Base-by-base conservation (phyloP, 176 grass and related monocot genomes). In the Oryza nivara region DNA sequence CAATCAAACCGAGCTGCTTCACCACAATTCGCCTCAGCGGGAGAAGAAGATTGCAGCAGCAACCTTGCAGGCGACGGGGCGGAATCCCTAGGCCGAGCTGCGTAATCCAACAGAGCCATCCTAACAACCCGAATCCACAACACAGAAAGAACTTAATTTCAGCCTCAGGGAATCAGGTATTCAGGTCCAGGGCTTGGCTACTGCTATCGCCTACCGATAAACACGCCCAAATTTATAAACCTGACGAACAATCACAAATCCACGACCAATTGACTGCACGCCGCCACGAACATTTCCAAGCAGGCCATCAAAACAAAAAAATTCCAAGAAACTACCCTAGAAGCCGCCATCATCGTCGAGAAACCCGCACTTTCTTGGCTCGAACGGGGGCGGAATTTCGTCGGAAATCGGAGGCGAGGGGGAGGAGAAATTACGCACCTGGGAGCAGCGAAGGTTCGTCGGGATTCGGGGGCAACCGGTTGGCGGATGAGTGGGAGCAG, bases 171-270 rank as follows among this genome's bases (percentile, higher is more conserved):
- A 68, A 16, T 58, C 54, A 58, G 54, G 6, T n/a, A n/a, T 3
- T 58, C 49, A 11, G 83, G 48, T 38, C 75, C 45, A 76, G 22
- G 48, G 66, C 46, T 86, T 68, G 72, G 76, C 58, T 22, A 46
- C 26, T 34, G 35, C 11, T 34, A 44, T 14, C 9, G 20, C 67
- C 49, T 17, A 80, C 28, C 5, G 58, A 43, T 58, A 16, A 70
- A 48, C 28, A 41, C 52, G 30, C 48, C n/a, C 17, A 4, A 67
- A 91, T 84, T 81, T 91, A 84, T 87, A 91, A 11, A 36, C 60
- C 75, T 1, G 3, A 23, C 0, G 7, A 44, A 44, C 71, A 75
- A 9, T 13, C 12, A 4, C 60, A 13, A 13, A 12, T 5, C 5
- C 35, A 36, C 35, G 5, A 38, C 4, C 63, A 67, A 67, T 58